Conservation (phyloP, 176 grass and related monocot species). For the Oryza punctata region DNA sequence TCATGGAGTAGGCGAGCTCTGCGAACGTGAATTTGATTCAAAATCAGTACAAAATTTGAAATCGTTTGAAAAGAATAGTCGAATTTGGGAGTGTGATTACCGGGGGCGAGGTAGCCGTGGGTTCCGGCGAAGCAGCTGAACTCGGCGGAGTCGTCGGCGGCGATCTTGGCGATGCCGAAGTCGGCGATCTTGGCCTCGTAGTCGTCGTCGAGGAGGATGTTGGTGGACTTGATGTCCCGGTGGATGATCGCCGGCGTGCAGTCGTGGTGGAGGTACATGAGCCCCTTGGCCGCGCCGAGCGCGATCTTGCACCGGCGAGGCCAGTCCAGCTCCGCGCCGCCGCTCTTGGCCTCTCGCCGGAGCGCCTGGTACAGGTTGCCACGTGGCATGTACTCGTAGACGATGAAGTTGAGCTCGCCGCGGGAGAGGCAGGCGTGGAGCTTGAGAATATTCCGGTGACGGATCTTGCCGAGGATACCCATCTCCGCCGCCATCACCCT, state of each 20-base stretch:
- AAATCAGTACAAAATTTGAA: not conserved
- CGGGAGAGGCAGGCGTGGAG: conserved; percentile 87
- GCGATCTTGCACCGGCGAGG: conserved; percentile 59
- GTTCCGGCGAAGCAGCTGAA: conserved; percentile 79
- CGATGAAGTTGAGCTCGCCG: conserved; percentile 75
- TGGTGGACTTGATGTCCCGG: conserved; percentile 85
- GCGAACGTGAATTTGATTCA: not conserved
- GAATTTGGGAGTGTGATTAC: conserved; percentile 18
- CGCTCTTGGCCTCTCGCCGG: conserved; percentile 44
- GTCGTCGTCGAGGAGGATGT: conserved; percentile 78
- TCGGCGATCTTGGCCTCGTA: conserved; percentile 87
- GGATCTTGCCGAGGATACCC: conserved; percentile 62
- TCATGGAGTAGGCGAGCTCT: conserved; percentile 81
- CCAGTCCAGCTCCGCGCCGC: conserved; percentile 58
- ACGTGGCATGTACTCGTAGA: conserved; percentile 89
- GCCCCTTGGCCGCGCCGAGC: conserved; percentile 66
- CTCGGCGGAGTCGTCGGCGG: conserved; percentile 43
- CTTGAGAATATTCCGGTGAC: conserved; percentile 86
- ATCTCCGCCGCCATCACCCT: conserved; percentile 77
- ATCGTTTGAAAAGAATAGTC: not conserved
- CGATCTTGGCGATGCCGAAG: conserved; percentile 81
- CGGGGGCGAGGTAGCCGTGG: conserved; percentile 90
- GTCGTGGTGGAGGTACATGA: conserved; percentile 95
- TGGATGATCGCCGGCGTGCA: conserved; percentile 84
- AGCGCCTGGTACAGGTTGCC: conserved; percentile 83